These are phyloP conservation scores for Cyberlindnera meyerae DNA, from an alignment of 805 yeast species.

Conservation along the genomic window DNA sequence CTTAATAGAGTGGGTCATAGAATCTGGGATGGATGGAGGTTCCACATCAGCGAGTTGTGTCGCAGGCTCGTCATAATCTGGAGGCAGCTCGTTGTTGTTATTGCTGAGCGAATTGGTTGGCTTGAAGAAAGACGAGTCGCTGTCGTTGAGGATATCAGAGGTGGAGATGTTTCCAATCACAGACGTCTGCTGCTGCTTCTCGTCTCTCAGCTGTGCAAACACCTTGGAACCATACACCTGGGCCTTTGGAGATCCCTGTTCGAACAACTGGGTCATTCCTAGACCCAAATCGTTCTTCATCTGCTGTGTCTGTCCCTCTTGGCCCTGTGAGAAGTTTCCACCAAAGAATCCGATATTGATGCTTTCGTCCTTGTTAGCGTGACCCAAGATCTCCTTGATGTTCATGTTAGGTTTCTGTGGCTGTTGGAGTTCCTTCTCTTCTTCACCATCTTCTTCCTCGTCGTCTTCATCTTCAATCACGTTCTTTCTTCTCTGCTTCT, in stretches of 20 bases:
- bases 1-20: constrained; percentile 2
- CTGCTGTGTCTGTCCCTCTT: constrained; percentile 8
- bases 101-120: neutral
- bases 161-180: constrained; percentile 8
- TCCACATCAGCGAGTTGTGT: constrained; percentile 9
- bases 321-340: constrained; percentile 19
- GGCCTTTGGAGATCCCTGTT: constrained; percentile 16
- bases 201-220: constrained; percentile 15
- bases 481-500: constrained; percentile 10
- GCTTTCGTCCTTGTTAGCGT: constrained; percentile 1
- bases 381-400: constrained; percentile 3
- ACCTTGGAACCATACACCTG: constrained; percentile 4
- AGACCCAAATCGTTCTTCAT: constrained; percentile 13
- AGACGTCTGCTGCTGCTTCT: neutral
- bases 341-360: constrained; percentile 24
- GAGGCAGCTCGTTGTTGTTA: neutral
- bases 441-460: constrained; percentile 14
- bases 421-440: constrained; percentile 10
- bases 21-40: constrained; percentile 3
- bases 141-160: constrained; percentile 3
- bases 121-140: constrained; percentile 2
- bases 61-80: constrained; percentile 10
- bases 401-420: constrained; percentile 2
- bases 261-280: constrained; percentile 23
- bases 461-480: constrained; percentile 16